Conservation (phyloP, 768 basidiomycete species). For the Hemileccinum rubropunctum region DNA sequence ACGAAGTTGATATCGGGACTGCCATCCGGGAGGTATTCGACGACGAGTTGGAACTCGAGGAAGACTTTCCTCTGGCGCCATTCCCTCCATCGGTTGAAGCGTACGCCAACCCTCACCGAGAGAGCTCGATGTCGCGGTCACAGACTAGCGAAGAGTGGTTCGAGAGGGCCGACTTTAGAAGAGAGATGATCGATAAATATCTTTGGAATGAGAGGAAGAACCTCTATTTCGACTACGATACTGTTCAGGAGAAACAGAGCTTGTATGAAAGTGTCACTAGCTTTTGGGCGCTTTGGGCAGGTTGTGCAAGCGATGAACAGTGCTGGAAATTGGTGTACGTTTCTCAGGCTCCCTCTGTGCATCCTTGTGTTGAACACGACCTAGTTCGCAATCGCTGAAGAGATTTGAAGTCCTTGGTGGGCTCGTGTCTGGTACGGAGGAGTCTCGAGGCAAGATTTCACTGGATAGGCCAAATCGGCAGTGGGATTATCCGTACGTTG, state of each 20-base stretch:
- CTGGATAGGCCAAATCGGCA: conserved; percentile 96
- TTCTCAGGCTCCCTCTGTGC: neutral
- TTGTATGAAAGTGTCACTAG: conserved; percentile 96
- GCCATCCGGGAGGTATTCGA: conserved; percentile 95
- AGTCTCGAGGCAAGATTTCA: conserved; percentile 93
- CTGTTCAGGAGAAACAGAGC: conserved; percentile 84
- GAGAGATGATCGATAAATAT: conserved; percentile 85
- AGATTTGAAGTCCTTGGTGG: conserved; percentile 98
- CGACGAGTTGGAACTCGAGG: conserved; percentile 87
- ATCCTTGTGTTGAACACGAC: conserved; percentile 16
- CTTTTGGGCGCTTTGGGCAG: conserved; percentile 97
- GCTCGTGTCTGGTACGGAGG: conserved; percentile 93
- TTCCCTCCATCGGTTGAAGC: conserved; percentile 82
- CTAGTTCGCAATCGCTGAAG: conserved; percentile 77
- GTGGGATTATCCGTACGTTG: conserved; percentile 92
- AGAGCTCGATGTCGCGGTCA: conserved; percentile 53
- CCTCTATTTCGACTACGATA: conserved; percentile 97
- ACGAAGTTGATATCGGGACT: conserved; percentile 97
- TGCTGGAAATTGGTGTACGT: conserved; percentile 90
- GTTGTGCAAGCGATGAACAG: conserved; percentile 95
- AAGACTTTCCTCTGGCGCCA: conserved; percentile 87
- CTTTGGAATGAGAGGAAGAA: conserved; percentile 96
- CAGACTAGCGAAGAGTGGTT: conserved; percentile 94
- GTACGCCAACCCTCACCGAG: conserved; percentile 60
- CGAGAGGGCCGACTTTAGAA: conserved; percentile 78